Conservation (phyloP, 2,329 filamentous ascomycete species). For the Botrytis paeoniae region DNA sequence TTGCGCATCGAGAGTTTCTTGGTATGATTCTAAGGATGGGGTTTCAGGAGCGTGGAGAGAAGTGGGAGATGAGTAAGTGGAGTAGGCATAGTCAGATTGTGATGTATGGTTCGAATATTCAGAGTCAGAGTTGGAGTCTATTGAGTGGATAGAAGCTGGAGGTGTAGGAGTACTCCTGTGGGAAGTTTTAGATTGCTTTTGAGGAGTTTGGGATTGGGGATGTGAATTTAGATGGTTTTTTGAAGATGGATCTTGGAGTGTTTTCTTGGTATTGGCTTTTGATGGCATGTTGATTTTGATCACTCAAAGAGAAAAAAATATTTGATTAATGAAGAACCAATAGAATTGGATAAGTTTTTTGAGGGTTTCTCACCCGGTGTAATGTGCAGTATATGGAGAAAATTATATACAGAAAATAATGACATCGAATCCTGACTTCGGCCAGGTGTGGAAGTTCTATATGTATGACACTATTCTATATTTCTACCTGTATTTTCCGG, state of each 20-base stretch:
- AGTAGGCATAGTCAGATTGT: background rate
- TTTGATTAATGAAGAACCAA: background rate
- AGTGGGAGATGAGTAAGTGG: background rate
- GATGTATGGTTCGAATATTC: background rate
- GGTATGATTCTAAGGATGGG: background rate
- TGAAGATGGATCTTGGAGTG: background rate
- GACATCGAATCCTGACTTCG: background rate
- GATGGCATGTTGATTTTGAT: background rate
- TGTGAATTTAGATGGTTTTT: background rate
- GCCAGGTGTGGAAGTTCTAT: background rate
- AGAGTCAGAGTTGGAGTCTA: background rate
- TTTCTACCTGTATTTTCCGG: background rate
- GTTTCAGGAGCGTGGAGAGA: background rate
- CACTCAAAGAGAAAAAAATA: fast-evolving
- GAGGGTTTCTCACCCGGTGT: background rate
- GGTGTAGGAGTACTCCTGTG: background rate
- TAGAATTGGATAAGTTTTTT: background rate
- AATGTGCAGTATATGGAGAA: background rate
- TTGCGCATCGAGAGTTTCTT: background rate
- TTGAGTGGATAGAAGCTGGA: background rate
- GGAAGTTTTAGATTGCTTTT: background rate
- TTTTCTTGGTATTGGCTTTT: background rate
- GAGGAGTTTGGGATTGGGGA: background rate
- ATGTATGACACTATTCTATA: background rate
- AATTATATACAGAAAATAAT: background rate